Base-by-base conservation (phyloP, 2,329 filamentous ascomycete species). In the Fusarium irregulare region DNA sequence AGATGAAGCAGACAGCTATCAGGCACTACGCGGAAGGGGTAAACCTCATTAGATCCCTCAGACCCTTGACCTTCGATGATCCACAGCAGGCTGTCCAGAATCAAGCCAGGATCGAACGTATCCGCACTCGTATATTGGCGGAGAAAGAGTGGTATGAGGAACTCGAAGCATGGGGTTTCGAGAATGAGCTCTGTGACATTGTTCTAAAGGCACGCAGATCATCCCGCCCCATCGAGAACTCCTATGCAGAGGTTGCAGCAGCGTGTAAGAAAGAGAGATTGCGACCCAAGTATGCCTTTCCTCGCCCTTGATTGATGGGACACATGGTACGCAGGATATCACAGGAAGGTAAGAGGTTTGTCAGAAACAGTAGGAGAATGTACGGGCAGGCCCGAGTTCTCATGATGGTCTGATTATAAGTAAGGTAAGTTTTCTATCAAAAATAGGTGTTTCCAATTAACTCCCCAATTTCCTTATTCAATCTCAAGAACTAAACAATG, bases 401-500 rank as follows among this genome's bases (percentile, higher is more conserved):
- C 41, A 41, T 25, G 28, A 28, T 45, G 40, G 20, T 32, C 23
- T 47, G 18, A 40, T 34, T 20, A 20, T 28, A 18, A 55, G 34
- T 32, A 18, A 55, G 34, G 40, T 54, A 50, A 20, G 32, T 45
- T 30, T 51, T 59, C 25, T 59, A 42, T 68, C 41, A 32, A 28
- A 14, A 16, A 28, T 42, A 60, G 14, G 16, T 40, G 37, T 68
- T 32, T 21, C 34, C 8, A 27, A 56, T 51, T 32, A 44, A 27
- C n/a, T 37, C 30, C 28, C 25, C 32, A 10, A 42, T 53, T 25
- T 23, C 27, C 34, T 21, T 56, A 48, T 45, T 64, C 64, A 66
- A 71, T 58, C 56, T 65, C 3, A 45, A 41, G 13, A 34, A 34
- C 16, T 54, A 53, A 46, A 40, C n/a, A 66, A 49, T 56, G 27